phyloP scores from a whole-genome alignment of 257 asterid species.

The Nicotiana tabacum region DNA sequence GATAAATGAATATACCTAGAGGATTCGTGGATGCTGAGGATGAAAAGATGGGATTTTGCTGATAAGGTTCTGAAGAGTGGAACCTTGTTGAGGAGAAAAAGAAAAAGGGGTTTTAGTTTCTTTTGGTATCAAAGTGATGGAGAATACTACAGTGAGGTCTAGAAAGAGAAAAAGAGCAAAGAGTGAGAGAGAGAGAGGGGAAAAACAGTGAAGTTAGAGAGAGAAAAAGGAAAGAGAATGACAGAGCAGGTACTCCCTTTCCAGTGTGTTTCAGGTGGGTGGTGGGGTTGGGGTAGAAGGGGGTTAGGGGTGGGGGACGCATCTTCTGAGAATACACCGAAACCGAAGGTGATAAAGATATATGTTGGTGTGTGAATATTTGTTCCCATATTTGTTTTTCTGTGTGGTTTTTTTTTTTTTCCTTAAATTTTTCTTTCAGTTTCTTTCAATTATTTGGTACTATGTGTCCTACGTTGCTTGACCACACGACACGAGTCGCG shows the following conservation, averaged over 20 bases:
- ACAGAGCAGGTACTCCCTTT: background rate
- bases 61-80: background rate
- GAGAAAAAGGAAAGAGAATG: background rate
- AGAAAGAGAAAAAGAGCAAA: background rate
- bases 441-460: background rate
- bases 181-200: background rate
- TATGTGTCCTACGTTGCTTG: background rate
- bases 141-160: background rate
- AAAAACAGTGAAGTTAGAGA: background rate
- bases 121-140: background rate
- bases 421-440: background rate
- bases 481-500: background rate
- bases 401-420: background rate
- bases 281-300: background rate
- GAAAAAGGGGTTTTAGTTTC: background rate
- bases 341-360: background rate
- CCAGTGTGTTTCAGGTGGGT: background rate
- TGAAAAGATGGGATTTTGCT: background rate
- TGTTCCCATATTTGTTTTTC: background rate
- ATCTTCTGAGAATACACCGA: background rate
- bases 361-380: background rate
- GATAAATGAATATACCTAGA: conserved; percentile 1
- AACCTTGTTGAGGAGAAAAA: background rate
- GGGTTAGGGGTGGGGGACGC: too few species aligned
- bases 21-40: conserved; percentile 4